A percentile compares a stretch with the other conserved stretches of the same genome.
Conservation (phyloP, 2,329 filamentous ascomycete species). For the Phialemonium atrogriseum region DNA sequence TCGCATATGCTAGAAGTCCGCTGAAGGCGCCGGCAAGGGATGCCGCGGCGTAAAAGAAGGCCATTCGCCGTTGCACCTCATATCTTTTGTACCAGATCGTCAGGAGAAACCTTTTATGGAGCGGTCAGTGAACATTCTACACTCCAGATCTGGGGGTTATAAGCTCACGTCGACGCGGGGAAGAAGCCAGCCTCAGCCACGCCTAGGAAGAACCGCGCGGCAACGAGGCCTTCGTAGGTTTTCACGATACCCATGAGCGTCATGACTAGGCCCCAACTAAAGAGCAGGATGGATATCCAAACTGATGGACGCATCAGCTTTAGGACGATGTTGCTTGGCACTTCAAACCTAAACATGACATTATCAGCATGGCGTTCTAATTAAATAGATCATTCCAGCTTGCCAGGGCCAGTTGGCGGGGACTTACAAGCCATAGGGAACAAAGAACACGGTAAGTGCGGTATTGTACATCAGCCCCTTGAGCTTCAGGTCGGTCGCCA, state of each 20-base stretch:
- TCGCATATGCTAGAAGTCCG: no score
- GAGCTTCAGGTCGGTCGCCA: not conserved
- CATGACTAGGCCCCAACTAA: slow-evolving; percentile 45
- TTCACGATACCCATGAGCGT: slow-evolving; percentile 44
- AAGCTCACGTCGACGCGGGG: no score
- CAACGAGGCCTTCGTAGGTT: slow-evolving; percentile 36
- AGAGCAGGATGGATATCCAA: slow-evolving; percentile 71
- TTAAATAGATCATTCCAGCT: no score
- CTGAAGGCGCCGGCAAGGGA: no score
- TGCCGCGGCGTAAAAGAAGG: no score
- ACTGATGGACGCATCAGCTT: slow-evolving; percentile 65
- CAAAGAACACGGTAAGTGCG: slow-evolving; percentile 1
- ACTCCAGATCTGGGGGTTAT: no score
- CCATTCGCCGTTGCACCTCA: no score
- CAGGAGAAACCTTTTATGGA: no score
- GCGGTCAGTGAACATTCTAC: no score
- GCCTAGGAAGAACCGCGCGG: slow-evolving; percentile 50
- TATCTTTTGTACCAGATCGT: not conserved
- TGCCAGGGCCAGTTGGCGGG: no score
- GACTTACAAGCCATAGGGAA: slow-evolving; percentile 2
- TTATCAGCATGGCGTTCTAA: no score
- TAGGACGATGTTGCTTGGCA: slow-evolving; percentile 68
- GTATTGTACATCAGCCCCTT: not conserved
- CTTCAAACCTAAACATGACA: no score
- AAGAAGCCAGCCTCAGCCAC: slow-evolving; percentile 61